Evolutionary conservation across 768 basidiomycete species (phyloP).

Genomic region (Phallus indusiatus): DNA sequence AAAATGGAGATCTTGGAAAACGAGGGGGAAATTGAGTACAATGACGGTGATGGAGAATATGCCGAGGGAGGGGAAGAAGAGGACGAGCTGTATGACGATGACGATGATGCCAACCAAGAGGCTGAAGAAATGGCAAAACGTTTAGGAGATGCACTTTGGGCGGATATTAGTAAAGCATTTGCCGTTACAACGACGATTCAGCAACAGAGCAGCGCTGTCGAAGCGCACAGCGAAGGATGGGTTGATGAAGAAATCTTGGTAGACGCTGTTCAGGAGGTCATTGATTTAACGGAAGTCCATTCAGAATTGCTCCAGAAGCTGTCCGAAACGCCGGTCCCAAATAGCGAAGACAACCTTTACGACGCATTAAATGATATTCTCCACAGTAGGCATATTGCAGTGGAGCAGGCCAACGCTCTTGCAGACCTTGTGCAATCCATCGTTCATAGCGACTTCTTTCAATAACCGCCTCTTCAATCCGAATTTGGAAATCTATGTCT

Average conservation of each 20-base stretch:
- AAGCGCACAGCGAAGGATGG: conserved; percentile 3
- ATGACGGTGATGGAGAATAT: conserved; percentile 6
- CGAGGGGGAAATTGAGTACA: not conserved
- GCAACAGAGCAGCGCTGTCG: conserved; percentile 17
- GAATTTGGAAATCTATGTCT: not conserved
- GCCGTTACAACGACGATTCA: conserved; percentile 25
- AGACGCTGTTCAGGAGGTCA: conserved; percentile 30
- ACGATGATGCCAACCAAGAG: conserved; percentile 53
- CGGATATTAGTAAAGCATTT: conserved; percentile 60
- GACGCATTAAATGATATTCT: conserved; percentile 32
- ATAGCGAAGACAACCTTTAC: conserved; percentile 41
- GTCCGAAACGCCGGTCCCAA: conserved; percentile 40
- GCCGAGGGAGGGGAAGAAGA: conserved; percentile 46
- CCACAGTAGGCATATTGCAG: not conserved
- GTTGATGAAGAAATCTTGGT: conserved; percentile 7
- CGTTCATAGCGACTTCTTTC: not conserved
- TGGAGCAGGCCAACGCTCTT: not conserved
- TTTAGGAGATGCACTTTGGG: conserved; percentile 70
- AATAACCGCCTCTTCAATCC: not conserved
- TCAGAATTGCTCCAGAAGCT: conserved; percentile 46
- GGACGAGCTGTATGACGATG: conserved; percentile 22
- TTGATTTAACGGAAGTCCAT: conserved; percentile 49
- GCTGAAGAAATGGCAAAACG: conserved; percentile 67
- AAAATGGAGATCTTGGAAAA: not conserved
- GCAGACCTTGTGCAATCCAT: conserved; percentile 4